Conservation (phyloP, 495 filamentous ascomycete species). For the Aspergillus avenaceus region DNA sequence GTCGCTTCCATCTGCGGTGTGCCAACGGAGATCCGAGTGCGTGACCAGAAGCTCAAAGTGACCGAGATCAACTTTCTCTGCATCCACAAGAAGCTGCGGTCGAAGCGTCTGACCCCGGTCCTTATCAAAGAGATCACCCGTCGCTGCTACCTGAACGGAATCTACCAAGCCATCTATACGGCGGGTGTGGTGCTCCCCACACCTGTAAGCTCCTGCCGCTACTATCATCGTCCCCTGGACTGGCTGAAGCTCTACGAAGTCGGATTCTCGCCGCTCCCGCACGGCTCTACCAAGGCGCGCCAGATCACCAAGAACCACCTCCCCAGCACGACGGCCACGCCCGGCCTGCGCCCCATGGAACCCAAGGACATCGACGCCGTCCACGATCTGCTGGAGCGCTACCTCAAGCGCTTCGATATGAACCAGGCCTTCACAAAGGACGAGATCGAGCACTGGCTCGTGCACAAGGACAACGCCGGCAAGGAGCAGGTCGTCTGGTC, state of each 20-base stretch:
- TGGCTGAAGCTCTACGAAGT: constrained; percentile 95
- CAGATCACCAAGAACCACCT: constrained; percentile 79
- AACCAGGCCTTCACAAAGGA: constrained; percentile 74
- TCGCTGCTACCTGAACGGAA: constrained; percentile 72
- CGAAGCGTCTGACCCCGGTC: constrained; percentile 85
- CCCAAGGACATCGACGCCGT: constrained; percentile 77
- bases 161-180: constrained; percentile 95
- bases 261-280: constrained; percentile 80
- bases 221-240: constrained; percentile 88
- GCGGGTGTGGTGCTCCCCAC: constrained; percentile 85
- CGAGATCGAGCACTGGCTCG: constrained; percentile 85
- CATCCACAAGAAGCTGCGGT: constrained; percentile 94
- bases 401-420: constrained; percentile 74
- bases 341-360: constrained; percentile 76
- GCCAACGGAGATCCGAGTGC: constrained; percentile 75
- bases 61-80: constrained; percentile 98
- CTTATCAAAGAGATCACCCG: constrained; percentile 97
- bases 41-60: constrained; percentile 65
- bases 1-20: constrained; percentile 95
- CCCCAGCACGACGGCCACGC: constrained; percentile 63
- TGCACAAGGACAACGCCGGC: constrained; percentile 54
- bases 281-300: constrained; percentile 72
- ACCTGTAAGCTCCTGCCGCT: constrained; percentile 86
- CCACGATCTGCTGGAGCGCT: constrained; percentile 67
- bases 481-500: constrained; percentile 84